Conservation (phyloP, 495 filamentous ascomycete species). For the Neurospora cerealis region DNA sequence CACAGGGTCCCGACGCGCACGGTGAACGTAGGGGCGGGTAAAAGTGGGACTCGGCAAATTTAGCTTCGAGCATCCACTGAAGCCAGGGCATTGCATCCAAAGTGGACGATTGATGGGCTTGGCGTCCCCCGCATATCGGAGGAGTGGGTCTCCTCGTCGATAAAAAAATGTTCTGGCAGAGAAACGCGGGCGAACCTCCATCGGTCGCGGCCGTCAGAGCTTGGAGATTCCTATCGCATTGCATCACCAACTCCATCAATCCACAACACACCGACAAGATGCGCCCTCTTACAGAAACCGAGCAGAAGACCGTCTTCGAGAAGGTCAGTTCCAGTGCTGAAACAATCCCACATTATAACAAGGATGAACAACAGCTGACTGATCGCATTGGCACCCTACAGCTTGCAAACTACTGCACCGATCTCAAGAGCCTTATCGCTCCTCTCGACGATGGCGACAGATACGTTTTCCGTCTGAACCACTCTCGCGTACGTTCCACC, state of each 20-base stretch:
- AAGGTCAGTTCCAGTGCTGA: constrained; percentile 34
- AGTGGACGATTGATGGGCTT: background rate
- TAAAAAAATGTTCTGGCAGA: background rate
- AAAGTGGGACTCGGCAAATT: constrained; percentile 11
- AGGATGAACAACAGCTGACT: background rate
- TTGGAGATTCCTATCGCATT: background rate
- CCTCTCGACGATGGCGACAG: constrained; percentile 59
- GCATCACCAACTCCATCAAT: background rate
- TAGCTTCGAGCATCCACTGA: background rate
- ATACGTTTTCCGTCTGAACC: constrained; percentile 78
- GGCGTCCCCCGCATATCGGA: background rate
- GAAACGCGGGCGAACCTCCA: background rate
- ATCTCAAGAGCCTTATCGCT: constrained; percentile 68
- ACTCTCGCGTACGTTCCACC: constrained; percentile 26
- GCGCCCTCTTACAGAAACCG: constrained; percentile 64
- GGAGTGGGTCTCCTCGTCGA: background rate
- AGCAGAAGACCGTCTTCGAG: constrained; percentile 62
- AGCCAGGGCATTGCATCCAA: background rate
- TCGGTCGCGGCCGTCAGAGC: background rate
- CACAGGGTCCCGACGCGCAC: background rate
- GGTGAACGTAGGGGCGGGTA: constrained; percentile 10
- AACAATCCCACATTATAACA: background rate
- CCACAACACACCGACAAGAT: constrained; percentile 31
- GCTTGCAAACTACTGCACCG: constrained; percentile 25
- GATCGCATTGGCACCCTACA: background rate